Evolutionary conservation across 2,329 filamentous ascomycete species (phyloP), one percentile per base, ranked within the genome.

Genomic region (Hirsutella rhossiliensis): DNA sequence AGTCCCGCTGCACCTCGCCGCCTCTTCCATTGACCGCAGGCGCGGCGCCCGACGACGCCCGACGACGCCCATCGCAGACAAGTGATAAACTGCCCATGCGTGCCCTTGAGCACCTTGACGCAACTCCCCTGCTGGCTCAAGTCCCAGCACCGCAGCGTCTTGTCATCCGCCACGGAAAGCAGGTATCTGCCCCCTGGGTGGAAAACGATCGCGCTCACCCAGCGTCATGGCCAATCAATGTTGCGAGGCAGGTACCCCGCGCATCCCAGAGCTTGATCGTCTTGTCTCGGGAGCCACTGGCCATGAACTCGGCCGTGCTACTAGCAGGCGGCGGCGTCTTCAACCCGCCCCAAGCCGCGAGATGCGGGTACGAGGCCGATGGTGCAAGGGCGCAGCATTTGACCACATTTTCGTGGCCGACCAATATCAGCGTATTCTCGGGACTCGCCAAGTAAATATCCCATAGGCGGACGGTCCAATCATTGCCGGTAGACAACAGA

Each of bases 101-200:
- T 80, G 50, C 87, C 85, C 32, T 74, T 72, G 13, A 96, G 67
- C 1, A 79, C 81, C 62, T 90, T 90, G 52, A 95, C 87, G 54
- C 87, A 90, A 56, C 88, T 89, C 34, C 86, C 87, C 61, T 94
- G 87, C 59, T 96, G 89, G 23, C 76, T 75, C 23, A 96, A 68
- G 65, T 97, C 90, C 90, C 90, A 97, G 68, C 89, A 96, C 45
- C 89, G 75, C 47, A 96, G 72, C 4, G 87, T 90, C 67, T 92
- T 94, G 66, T 96, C 90, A 59, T 96, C 90, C 15, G 83, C 77
- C 17, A 85, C 86, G 7, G 83, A 89, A 7, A 97, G 66, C 1
- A 97, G 73, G 56, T 92, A 96, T 62, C 90, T 94, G 36, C 90
- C 90, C 8, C 87, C 85, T 0, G 90, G 90, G 56, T 96, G 90